Percentiles rank a stretch among this genome's conserved stretches.
These are phyloP conservation scores for Lactarius hengduanensis DNA, from an alignment of 768 basidiomycete species.

Conservation along the genomic window DNA sequence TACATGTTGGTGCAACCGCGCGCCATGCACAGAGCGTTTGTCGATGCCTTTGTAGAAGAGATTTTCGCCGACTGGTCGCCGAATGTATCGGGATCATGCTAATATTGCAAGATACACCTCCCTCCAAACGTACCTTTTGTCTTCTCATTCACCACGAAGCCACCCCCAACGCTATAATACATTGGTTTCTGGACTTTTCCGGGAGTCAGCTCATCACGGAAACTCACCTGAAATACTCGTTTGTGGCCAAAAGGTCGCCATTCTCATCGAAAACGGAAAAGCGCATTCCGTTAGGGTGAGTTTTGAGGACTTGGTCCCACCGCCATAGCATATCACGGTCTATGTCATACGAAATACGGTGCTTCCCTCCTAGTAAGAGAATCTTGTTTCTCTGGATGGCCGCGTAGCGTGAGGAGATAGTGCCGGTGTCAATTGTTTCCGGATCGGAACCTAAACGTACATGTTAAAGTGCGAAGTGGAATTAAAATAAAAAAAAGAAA, in stretches of 20 bases:
- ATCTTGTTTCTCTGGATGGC: conserved; percentile 63
- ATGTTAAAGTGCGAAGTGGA: background rate
- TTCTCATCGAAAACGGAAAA: conserved; percentile 79
- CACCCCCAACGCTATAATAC: conserved; percentile 71
- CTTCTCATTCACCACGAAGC: conserved; percentile 93
- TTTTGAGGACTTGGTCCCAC: conserved; percentile 85
- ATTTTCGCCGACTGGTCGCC: conserved; percentile 81
- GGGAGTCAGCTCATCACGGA: background rate
- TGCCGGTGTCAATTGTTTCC: conserved; percentile 88
- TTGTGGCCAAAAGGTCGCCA: conserved; percentile 89
- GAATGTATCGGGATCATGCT: background rate
- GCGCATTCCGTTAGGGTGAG: conserved; percentile 91
- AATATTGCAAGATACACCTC: background rate
- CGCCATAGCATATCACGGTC: conserved; percentile 92
- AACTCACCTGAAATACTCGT: conserved; percentile 80
- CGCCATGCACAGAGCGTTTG: conserved; percentile 75
- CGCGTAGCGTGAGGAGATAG: conserved; percentile 72
- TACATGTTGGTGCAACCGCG: conserved; percentile 66
- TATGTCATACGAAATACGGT: conserved; percentile 82
- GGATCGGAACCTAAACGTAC: conserved; percentile 67
- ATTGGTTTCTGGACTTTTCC: background rate
- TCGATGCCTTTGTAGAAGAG: conserved; percentile 92
- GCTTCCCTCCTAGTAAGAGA: conserved; percentile 69
- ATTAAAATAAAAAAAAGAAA: background rate
- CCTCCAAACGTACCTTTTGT: conserved; percentile 61